Conservation (phyloP, 495 filamentous ascomycete genomes). For the Aspergillus coremiiformis region DNA sequence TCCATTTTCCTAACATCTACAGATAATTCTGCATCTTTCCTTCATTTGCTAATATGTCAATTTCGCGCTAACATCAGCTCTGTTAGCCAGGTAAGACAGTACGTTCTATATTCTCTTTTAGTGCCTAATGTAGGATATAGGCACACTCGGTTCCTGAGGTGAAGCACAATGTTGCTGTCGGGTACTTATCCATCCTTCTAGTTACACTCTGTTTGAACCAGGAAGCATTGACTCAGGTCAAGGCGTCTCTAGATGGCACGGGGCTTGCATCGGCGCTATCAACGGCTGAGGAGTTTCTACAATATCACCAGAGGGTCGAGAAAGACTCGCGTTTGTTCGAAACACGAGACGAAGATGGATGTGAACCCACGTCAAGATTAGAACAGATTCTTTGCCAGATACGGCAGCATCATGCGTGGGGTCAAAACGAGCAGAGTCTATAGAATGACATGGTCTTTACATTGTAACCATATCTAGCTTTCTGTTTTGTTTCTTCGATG, state of each 20-base stretch:
- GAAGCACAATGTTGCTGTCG: conserved; percentile 81
- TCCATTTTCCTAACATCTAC: conserved; percentile 25
- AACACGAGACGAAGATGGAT: conserved; percentile 26
- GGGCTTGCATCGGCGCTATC: conserved; percentile 58
- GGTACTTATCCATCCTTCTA: conserved; percentile 81
- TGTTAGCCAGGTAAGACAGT: conserved; percentile 39
- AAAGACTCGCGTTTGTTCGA: conserved; percentile 21
- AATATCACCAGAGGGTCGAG: conserved; percentile 70
- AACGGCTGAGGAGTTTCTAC: conserved; percentile 80
- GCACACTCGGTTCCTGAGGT: conserved; percentile 77
- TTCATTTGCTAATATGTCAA: conserved; percentile 38
- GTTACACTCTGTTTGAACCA: conserved; percentile 64
- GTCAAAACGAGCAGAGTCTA: background rate
- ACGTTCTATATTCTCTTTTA: background rate
- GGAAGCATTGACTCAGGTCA: conserved; percentile 45
- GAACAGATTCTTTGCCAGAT: conserved; percentile 40
- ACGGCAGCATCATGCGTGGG: conserved; percentile 6
- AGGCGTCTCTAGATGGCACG: conserved; percentile 46
- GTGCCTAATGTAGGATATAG: conserved; percentile 34
- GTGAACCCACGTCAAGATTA: conserved; percentile 52
- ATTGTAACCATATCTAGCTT: background rate
- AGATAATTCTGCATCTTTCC: conserved; percentile 19
- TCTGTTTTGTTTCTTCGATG: background rate
- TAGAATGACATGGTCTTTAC: background rate
- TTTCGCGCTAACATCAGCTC: conserved; percentile 34